These are phyloP conservation scores for Boletus sensibilis DNA, from an alignment of 768 basidiomycete species.

Conservation along the genomic window DNA sequence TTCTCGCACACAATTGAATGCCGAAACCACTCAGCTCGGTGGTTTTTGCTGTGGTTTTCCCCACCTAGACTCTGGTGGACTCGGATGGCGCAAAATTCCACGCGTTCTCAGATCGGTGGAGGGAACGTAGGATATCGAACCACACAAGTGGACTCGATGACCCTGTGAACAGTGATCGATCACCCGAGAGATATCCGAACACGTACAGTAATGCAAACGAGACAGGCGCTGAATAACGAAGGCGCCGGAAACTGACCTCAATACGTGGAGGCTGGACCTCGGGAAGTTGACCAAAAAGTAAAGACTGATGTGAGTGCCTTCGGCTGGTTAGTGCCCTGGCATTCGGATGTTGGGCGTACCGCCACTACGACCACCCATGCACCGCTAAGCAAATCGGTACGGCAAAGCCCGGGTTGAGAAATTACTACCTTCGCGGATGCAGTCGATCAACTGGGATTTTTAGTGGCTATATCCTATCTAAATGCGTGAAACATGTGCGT, in stretches of 20 bases:
- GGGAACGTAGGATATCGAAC: background rate
- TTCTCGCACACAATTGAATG: background rate
- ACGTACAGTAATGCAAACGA: background rate
- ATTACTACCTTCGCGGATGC: background rate
- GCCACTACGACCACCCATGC: background rate
- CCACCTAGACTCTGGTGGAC: background rate
- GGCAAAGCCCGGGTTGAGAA: background rate
- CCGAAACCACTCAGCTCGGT: background rate
- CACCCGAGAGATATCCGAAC: background rate
- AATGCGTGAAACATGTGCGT: background rate
- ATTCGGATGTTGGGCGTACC: background rate
- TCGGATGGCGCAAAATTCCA: background rate
- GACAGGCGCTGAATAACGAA: background rate
- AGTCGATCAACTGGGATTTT: background rate
- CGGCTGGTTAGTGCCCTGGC: no score
- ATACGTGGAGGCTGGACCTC: background rate
- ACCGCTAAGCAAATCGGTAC: background rate
- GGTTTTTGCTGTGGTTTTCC: slow-evolving; percentile 1
- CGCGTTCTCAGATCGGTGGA: slow-evolving; percentile 1
- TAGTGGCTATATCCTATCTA: background rate
- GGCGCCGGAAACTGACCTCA: background rate
- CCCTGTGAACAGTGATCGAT: background rate
- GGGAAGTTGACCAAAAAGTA: background rate
- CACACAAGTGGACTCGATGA: background rate
- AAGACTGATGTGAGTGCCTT: no score